A percentile compares a stretch with the other conserved stretches of the same genome.
These are phyloP conservation scores for Heterobasidion occidentale DNA, from an alignment of 1,284 basidiomycete species.

Conservation along the genomic window DNA sequence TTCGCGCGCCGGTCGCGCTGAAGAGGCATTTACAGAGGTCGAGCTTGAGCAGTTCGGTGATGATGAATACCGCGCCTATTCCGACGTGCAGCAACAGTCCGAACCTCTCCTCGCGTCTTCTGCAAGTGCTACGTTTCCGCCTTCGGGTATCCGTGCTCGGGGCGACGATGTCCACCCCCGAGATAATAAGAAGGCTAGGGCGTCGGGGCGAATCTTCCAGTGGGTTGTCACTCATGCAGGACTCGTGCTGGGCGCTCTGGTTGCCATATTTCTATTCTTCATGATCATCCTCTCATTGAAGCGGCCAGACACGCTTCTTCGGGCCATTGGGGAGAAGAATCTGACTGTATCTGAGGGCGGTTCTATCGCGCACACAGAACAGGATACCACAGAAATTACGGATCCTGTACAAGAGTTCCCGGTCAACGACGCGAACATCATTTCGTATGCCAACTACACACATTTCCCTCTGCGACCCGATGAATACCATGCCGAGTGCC, in stretches of 20 bases:
- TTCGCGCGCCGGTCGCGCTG: conserved; percentile 48
- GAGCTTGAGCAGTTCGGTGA: conserved; percentile 34
- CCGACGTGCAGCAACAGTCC: conserved; percentile 32
- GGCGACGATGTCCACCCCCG: conserved; percentile 27
- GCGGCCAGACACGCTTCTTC: conserved; percentile 37
- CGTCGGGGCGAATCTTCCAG: conserved; percentile 2
- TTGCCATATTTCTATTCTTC: conserved; percentile 43
- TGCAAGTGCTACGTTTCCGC: conserved; percentile 30
- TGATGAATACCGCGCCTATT: conserved; percentile 30
- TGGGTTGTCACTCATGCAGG: conserved; percentile 20
- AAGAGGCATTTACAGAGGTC: conserved; percentile 42
- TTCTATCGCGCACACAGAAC: conserved; percentile 3
- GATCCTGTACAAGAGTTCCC: background rate
- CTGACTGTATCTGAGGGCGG: background rate
- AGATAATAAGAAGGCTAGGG: background rate
- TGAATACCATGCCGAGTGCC: conserved; percentile 51
- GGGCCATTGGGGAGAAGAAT: conserved; percentile 29
- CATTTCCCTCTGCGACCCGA: conserved; percentile 47
- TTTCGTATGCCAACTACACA: conserved; percentile 55
- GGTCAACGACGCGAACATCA: conserved; percentile 19
- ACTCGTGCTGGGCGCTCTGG: conserved; percentile 35
- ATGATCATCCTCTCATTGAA: conserved; percentile 43
- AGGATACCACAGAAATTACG: conserved; percentile 1
- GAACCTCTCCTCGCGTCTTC: conserved; percentile 43
- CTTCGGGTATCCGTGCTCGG: conserved; percentile 29